A percentile compares a stretch with the other conserved stretches of the same genome.
These are phyloP conservation scores for Paxillus rubicundulus DNA, from an alignment of 768 basidiomycete species.

Conservation along the genomic window DNA sequence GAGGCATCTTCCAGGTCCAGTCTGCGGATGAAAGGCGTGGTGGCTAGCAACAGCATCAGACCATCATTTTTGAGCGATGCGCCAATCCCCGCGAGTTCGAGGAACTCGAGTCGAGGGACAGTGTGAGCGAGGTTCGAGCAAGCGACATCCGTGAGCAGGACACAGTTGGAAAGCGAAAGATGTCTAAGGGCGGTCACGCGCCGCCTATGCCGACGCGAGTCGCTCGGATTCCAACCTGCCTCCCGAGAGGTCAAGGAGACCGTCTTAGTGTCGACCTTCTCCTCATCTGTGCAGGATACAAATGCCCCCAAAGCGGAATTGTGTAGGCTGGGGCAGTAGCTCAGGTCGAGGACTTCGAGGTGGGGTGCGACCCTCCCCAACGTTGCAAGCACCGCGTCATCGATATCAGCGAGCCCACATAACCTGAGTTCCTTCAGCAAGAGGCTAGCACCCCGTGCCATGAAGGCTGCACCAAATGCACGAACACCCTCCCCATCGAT, in stretches of 20 bases:
- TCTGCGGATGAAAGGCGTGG: constrained; percentile 66
- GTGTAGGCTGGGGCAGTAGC: constrained; percentile 66
- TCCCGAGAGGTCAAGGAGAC: constrained; percentile 59
- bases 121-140: constrained; percentile 70
- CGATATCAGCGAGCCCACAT: constrained; percentile 61
- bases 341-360: constrained; percentile 79
- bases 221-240: constrained; percentile 58
- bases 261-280: constrained; percentile 33
- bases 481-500: constrained; percentile 65
- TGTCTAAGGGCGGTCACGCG: constrained; percentile 71
- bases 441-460: constrained; percentile 46
- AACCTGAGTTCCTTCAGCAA: constrained; percentile 61
- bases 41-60: constrained; percentile 65
- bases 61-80: constrained; percentile 67
- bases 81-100: constrained; percentile 80
- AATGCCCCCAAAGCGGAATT: constrained; percentile 76
- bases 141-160: constrained; percentile 68
- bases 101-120: constrained; percentile 68
- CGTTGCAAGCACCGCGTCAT: constrained; percentile 58
- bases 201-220: constrained; percentile 47
- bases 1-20: constrained; percentile 86
- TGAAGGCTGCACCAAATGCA: constrained; percentile 43
- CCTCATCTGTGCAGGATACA: constrained; percentile 48
- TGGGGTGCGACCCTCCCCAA: constrained; percentile 68
- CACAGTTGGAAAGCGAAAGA: constrained; percentile 68